Base-by-base conservation (phyloP, 441 rosid species). In the Jatropha multifida region DNA sequence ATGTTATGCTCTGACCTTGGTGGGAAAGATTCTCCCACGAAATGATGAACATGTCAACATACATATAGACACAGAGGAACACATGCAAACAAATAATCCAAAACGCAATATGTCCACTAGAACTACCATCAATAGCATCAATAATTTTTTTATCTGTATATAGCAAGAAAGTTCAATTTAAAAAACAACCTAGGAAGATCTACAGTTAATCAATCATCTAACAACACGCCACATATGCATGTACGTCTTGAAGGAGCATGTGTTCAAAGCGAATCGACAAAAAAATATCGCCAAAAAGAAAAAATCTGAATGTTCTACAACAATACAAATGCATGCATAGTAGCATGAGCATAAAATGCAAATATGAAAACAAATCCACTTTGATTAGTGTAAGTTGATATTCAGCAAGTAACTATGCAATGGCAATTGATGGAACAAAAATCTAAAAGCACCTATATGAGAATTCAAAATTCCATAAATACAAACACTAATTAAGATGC, bases 1-100 rank as follows among this genome's bases (percentile, higher is more conserved):
- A 64, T 4, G 48, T 73, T 32, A 81, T 23, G 56, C 55, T 42
- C 62, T 44, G 10, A 44, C 58, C 55, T 44, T 67, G 41, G 23
- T 54, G n/a, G 27, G 55, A 27, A 61, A 52, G 60, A 20, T 66
- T 77, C 58, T 54, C 42, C 27, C 14, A 54, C 38, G 60, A 65
- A 11, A 61, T 44, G 6, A 4, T 40, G 48, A 23, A 5, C 32
- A 51, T 14, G 62, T 63, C 60, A 11, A 41, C 27, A 15, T 23
- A n/a, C 20, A 41, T n/a, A 68, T 54, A 8, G 1, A 11, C 56
- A 65, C 14, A 12, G 40, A 52, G 11, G 8, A 42, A 56, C 27
- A 68, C 0, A 20, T 40, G 42, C 54, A 52, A 52, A 54, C 20
- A 38, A 32, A 52, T 18, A 66, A 65, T 27, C 37, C 3, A 65